Percentiles rank a stretch among this genome's conserved stretches.
These are phyloP conservation scores for Ceratocystis lukuohia DNA, from an alignment of 2,329 filamentous ascomycete species.

Conservation along the genomic window DNA sequence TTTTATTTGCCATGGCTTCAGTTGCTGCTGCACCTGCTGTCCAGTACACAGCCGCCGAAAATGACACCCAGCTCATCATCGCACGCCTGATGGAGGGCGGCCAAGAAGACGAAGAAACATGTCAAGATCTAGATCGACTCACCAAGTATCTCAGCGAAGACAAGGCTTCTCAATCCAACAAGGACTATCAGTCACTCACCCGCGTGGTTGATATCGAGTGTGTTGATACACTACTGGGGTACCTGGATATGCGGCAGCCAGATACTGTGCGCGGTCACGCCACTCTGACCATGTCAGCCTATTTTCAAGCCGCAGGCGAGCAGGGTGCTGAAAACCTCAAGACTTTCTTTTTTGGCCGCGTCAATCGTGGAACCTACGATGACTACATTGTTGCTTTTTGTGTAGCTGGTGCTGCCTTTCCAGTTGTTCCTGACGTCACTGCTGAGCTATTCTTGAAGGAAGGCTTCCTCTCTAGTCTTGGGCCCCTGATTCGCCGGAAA, in stretches of 20 bases:
- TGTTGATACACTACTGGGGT: slow-evolving; percentile 73
- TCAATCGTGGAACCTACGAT: slow-evolving; percentile 66
- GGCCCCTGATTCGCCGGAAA: slow-evolving; percentile 61
- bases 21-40: background rate
- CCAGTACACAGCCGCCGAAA: slow-evolving; percentile 29
- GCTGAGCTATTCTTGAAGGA: slow-evolving; percentile 74
- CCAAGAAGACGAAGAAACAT: slow-evolving; percentile 63
- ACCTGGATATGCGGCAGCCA: slow-evolving; percentile 70
- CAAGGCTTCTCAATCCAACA: slow-evolving; percentile 32
- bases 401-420: slow-evolving; percentile 78
- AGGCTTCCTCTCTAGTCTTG: slow-evolving; percentile 67
- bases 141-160: slow-evolving; percentile 48
- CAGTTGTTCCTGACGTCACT: slow-evolving; percentile 63
- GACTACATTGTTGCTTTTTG: slow-evolving; percentile 87
- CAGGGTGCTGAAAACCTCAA: slow-evolving; percentile 56
- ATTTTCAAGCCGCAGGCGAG: slow-evolving; percentile 63
- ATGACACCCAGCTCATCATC: slow-evolving; percentile 63
- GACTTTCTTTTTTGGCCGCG: slow-evolving; percentile 58
- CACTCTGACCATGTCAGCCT: slow-evolving; percentile 67
- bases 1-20: slow-evolving; percentile 13
- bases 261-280: slow-evolving; percentile 65
- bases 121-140: slow-evolving; percentile 42
- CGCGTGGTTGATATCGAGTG: slow-evolving; percentile 57
- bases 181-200: slow-evolving; percentile 37
- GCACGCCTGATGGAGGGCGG: slow-evolving; percentile 85